Conservation (phyloP, 1,139 yeast species). For the Kluyveromyces sp. region DNA sequence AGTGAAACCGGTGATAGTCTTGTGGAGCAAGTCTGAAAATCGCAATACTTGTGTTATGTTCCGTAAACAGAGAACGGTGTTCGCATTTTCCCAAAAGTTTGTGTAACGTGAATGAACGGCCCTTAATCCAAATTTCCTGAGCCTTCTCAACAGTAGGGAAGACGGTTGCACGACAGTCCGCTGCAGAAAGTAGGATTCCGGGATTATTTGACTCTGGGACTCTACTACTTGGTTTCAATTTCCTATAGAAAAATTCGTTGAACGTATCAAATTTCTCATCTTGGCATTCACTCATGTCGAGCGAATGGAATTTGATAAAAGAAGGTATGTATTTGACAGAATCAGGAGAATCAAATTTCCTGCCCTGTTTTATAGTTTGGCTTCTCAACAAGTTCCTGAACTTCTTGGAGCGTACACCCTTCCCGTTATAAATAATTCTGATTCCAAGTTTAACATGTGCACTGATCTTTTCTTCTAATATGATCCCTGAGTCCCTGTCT, state of each 20-base stretch:
- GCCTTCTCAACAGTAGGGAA: conserved; percentile 60
- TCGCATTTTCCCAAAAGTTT: conserved; percentile 46
- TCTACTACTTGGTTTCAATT: conserved; percentile 64
- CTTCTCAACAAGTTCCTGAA: conserved; percentile 53
- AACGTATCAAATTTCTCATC: conserved; percentile 55
- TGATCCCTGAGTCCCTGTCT: conserved; percentile 79
- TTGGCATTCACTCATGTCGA: conserved; percentile 67
- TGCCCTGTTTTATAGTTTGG: conserved; percentile 75
- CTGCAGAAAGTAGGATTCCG: conserved; percentile 64
- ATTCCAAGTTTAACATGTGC: conserved; percentile 84
- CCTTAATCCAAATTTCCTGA: conserved; percentile 83
- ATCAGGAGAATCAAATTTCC: conserved; percentile 64
- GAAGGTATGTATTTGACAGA: conserved; percentile 65
- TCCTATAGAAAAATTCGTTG: conserved; percentile 84
- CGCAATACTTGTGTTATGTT: conserved; percentile 52
- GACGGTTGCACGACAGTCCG: conserved; percentile 80
- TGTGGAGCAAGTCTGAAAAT: conserved; percentile 92
- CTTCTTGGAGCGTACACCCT: conserved; percentile 49
- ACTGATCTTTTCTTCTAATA: conserved; percentile 88
- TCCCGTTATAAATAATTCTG: conserved; percentile 71
- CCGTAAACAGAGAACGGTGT: conserved; percentile 40
- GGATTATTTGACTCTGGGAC: conserved; percentile 52
- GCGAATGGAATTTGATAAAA: conserved; percentile 72
- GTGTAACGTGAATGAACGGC: conserved; percentile 62
- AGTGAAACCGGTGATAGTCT: conserved; percentile 91